These are phyloP conservation scores for Solanum gandarillasii DNA, from an alignment of 257 asterid species.

Conservation along the genomic window DNA sequence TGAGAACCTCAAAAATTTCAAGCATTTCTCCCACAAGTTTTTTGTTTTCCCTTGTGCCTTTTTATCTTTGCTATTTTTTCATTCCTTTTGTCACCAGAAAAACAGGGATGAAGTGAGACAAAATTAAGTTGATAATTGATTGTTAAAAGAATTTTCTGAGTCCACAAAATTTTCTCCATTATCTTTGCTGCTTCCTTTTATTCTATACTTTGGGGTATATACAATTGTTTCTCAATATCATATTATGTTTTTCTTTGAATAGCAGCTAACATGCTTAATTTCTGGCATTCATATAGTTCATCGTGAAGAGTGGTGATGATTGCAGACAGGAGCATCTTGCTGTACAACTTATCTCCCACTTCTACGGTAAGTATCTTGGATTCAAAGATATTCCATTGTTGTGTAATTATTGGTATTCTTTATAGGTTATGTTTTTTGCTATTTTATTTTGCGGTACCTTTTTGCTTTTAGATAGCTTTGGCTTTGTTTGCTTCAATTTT, in stretches of 20 bases:
- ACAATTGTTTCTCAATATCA: neutral
- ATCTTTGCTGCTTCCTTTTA: neutral
- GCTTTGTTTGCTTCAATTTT: neutral
- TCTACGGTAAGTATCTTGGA: conserved; percentile 27
- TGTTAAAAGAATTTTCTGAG: neutral
- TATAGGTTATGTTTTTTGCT: neutral
- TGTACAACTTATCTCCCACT: conserved; percentile 49
- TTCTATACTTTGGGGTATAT: neutral
- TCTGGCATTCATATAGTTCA: conserved; percentile 13
- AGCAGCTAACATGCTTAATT: neutral
- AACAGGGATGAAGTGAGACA: neutral
- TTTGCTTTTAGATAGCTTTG: neutral
- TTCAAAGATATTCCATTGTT: neutral
- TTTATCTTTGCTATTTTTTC: neutral
- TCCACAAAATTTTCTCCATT: neutral
- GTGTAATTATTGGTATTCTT: neutral
- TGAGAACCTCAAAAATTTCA: neutral
- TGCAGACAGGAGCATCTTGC: conserved; percentile 55
- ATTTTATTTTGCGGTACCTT: neutral
- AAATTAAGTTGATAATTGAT: neutral
- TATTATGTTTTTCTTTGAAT: neutral
- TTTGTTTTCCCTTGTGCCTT: neutral
- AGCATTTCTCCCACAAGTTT: neutral
- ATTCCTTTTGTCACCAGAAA: neutral
- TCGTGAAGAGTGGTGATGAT: conserved; percentile 50